Evolutionary conservation across 768 basidiomycete species (phyloP).

Genomic region (Naganishia randhawae): DNA sequence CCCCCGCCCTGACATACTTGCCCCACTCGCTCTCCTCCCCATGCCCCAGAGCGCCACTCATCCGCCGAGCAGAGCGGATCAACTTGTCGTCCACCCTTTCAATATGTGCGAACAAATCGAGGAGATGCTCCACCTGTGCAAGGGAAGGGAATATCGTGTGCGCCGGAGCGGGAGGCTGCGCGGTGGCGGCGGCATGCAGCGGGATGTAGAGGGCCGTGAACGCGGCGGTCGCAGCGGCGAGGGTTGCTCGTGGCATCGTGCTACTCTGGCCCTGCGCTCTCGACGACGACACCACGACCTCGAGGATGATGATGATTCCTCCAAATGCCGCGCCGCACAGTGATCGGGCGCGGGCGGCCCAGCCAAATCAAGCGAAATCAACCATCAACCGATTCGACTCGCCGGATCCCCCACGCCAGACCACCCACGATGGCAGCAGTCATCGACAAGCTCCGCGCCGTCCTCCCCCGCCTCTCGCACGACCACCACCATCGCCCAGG

Average conservation of each 20-base stretch:
- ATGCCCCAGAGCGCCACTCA: too few relatives aligned
- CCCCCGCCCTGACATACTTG: not conserved
- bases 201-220: not conserved
- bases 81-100: constrained; percentile 3
- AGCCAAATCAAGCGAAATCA: not conserved
- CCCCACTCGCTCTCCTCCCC: not conserved
- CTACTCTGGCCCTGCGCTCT: not conserved
- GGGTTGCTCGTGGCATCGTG: not conserved
- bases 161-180: not conserved
- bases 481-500: not conserved
- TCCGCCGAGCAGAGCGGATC: not conserved
- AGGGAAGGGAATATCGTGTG: not conserved
- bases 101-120: not conserved
- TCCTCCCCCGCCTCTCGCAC: constrained; percentile 38
- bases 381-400: not conserved
- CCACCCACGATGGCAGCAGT: constrained; percentile 34
- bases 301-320: not conserved
- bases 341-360: not conserved
- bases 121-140: not conserved
- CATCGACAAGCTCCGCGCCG: constrained; percentile 39
- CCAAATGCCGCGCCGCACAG: too few relatives aligned
- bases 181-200: not conserved
- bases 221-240: not conserved
- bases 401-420: not conserved
- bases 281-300: not conserved